A percentile compares a stretch with the other conserved stretches of the same genome.
Conservation (phyloP, 331 rosid genomes). For the Malus hybrid region DNA sequence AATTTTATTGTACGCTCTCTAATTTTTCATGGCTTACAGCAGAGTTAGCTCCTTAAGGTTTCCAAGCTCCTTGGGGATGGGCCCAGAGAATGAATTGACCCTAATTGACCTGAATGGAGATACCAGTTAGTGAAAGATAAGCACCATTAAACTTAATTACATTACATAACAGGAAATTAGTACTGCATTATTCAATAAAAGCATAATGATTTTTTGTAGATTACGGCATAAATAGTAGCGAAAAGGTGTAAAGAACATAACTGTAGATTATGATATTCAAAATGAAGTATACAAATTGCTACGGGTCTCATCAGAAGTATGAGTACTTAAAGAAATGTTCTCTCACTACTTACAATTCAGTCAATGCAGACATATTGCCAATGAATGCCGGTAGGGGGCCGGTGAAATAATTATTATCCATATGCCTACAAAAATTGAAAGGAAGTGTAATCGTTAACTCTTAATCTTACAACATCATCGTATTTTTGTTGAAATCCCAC, state of each 20-base stretch:
- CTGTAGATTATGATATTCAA: not conserved
- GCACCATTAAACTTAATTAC: not conserved
- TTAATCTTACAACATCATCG: not conserved
- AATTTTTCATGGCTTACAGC: slow-evolving; percentile 12
- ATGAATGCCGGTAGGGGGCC: slow-evolving; percentile 59
- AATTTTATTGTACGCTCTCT: no score
- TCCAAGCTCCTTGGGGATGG: slow-evolving; percentile 35
- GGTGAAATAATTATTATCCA: slow-evolving; percentile 47
- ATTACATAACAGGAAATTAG: no score
- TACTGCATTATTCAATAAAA: no score
- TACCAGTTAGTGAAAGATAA: not conserved
- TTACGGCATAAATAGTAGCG: no score
- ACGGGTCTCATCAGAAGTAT: not conserved
- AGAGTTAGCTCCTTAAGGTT: slow-evolving; percentile 1
- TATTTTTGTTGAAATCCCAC: no score
- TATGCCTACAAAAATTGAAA: slow-evolving; percentile 28
- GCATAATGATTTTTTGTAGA: no score
- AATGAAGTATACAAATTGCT: not conserved
- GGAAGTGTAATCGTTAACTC: not conserved
- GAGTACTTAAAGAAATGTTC: not conserved
- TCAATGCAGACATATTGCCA: slow-evolving; percentile 48
- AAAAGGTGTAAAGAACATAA: no score
- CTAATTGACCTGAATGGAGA: slow-evolving; percentile 11
- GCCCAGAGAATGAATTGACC: slow-evolving; percentile 13
- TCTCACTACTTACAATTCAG: slow-evolving; percentile 34